phyloP scores from a whole-genome alignment of 148 eudicot genomes.

The Diospyros lotus region DNA sequence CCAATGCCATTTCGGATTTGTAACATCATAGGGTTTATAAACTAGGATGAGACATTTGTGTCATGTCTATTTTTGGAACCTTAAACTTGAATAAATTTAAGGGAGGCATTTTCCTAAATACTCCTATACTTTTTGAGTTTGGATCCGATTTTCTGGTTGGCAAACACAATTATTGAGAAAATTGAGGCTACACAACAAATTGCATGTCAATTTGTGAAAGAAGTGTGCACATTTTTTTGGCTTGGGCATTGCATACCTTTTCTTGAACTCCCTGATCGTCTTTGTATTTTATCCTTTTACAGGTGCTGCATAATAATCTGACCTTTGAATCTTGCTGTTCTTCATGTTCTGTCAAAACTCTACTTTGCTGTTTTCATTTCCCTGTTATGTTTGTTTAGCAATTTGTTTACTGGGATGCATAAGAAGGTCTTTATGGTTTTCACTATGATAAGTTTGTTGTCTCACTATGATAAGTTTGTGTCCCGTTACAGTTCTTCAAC shows the following conservation, averaged over 20 bases:
- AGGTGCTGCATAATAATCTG: neutral
- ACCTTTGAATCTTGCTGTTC: neutral
- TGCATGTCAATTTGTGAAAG: neutral
- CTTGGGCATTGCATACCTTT: neutral
- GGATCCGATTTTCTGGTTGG: too few species aligned
- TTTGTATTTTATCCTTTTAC: neutral
- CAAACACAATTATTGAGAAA: too few species aligned
- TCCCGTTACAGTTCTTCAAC: constrained; percentile 37
- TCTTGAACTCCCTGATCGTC: neutral
- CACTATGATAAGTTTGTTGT: neutral
- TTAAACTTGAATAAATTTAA: neutral
- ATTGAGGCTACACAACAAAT: neutral
- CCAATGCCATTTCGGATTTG: neutral
- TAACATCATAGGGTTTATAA: neutral
- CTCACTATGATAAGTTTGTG: neutral
- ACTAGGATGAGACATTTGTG: neutral
- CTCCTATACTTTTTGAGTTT: too few species aligned
- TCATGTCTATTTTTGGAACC: neutral
- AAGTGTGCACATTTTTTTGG: neutral
- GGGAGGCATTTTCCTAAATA: too few species aligned
- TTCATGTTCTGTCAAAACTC: neutral
- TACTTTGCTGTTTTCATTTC: neutral
- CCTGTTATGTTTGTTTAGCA: neutral
- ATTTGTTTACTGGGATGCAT: neutral
- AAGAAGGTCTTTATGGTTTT: neutral